These are phyloP conservation scores for Sparassis latifolia DNA, from an alignment of 1,284 basidiomycete genomes.

Conservation along the genomic window DNA sequence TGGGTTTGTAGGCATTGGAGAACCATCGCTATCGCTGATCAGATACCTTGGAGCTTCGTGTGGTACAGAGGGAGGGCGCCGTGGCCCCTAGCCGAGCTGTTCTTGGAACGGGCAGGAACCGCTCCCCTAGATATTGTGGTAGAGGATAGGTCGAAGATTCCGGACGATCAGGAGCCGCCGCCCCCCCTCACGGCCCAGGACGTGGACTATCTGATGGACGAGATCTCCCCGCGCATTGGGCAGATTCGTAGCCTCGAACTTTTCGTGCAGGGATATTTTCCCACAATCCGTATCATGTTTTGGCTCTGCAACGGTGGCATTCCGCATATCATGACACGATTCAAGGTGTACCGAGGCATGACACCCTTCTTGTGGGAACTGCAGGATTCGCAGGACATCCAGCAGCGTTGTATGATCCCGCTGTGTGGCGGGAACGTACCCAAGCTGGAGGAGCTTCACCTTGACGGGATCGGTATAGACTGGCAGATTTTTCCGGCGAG, in stretches of 20 bases:
- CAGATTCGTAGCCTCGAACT: conserved; percentile 52
- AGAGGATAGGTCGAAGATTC: conserved; percentile 30
- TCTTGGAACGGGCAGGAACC: conserved; percentile 46
- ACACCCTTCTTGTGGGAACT: conserved; percentile 1
- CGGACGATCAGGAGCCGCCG: neutral
- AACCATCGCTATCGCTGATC: conserved; percentile 14
- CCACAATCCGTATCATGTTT: conserved; percentile 40
- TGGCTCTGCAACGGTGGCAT: conserved; percentile 34
- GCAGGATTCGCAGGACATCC: neutral
- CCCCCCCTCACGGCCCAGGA: conserved; percentile 18
- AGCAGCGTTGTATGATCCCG: conserved; percentile 12
- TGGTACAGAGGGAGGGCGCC: conserved; percentile 46
- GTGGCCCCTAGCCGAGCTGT: conserved; percentile 43
- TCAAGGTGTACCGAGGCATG: conserved; percentile 50
- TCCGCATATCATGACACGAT: conserved; percentile 39
- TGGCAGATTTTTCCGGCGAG: conserved; percentile 39
- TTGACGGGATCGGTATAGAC: conserved; percentile 52
- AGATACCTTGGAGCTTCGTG: conserved; percentile 18
- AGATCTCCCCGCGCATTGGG: conserved; percentile 39
- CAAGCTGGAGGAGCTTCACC: conserved; percentile 37
- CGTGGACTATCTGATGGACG: conserved; percentile 39
- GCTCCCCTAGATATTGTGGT: conserved; percentile 52
- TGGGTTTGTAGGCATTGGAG: conserved; percentile 48
- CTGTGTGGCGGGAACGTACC: conserved; percentile 43
- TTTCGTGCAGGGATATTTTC: conserved; percentile 44